Evolutionary conservation across 2,329 filamentous ascomycete species (phyloP).

Genomic region (Botryosphaeria dothidea): DNA sequence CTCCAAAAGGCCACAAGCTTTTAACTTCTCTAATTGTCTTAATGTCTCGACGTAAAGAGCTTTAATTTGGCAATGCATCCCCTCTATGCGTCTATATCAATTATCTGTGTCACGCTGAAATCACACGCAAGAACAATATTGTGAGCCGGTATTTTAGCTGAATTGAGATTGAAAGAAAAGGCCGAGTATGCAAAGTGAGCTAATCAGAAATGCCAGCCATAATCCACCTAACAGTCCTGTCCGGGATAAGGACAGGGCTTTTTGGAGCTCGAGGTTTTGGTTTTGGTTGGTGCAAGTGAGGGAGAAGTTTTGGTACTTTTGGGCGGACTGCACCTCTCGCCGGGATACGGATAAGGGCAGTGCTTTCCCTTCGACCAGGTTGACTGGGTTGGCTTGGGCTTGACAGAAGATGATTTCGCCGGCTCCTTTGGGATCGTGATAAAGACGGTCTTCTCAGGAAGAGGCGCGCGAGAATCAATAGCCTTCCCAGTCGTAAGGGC

Average conservation of each 20-base stretch:
- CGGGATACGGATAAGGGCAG: conserved; percentile 11
- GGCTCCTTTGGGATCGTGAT: background rate
- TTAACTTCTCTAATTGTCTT: too few species aligned
- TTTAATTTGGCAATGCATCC: too few species aligned
- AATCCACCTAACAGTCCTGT: background rate
- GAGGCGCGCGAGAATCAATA: background rate
- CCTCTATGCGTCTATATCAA: too few species aligned
- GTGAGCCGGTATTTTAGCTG: too few species aligned
- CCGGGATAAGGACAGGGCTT: background rate
- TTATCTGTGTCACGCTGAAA: too few species aligned
- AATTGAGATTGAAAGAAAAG: too few species aligned
- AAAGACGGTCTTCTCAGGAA: background rate
- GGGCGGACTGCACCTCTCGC: background rate
- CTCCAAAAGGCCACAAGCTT: too few species aligned
- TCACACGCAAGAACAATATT: too few species aligned
- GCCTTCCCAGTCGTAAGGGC: background rate
- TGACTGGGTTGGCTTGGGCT: background rate
- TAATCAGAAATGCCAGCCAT: background rate
- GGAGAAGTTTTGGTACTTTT: background rate
- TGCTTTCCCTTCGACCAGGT: conserved; percentile 8
- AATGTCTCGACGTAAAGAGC: too few species aligned
- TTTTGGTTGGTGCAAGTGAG: background rate
- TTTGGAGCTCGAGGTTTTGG: background rate
- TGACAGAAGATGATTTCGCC: background rate
- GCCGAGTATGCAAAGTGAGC: too few species aligned